Evolutionary conservation across 768 basidiomycete species (phyloP), one percentile per base, ranked within the genome.

Genomic region (Psilocybe cyanescens): DNA sequence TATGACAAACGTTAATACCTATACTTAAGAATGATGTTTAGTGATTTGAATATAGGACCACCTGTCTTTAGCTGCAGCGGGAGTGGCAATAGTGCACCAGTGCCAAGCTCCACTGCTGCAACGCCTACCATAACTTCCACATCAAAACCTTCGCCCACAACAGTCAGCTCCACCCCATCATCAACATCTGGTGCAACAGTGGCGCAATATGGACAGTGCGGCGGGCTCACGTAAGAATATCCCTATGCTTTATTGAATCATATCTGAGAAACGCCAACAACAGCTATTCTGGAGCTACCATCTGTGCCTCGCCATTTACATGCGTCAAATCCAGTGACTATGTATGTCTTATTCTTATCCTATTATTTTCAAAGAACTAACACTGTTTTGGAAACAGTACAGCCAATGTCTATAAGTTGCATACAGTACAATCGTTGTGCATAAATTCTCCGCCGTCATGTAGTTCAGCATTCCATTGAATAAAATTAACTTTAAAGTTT

Each of bases 131-230:
- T 49, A 8, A 17, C 57, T 9, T 48, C 57, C 24, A 35, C 45
- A 3, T 47, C 55, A 17, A 57, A 57, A 39, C 58, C 58, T 9
- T 29, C 59, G n/a, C 31, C 59, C 3, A 46, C 53, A 0, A 14
- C 44, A 16, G 29, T 50, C 61, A 41, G 48, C n/a, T 37, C 56
- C 2, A 45, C 70, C 16, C 37, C 72, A 12, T 44, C 71, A 7
- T 50, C 71, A 6, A 55, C 66, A 4, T 55, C 65, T 30, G 51
- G 62, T 5, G 74, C 71, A 6, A 75, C 75, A 33, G 79, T 76
- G 17, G 68, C 72, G 3, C 78, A 80, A 7, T 83, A 75, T 30
- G 81, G 75, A 3, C 79, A 81, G 61, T 80, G 80, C 44, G 79
- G 80, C 45, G 80, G 80, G n/a, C 55, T 63, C 74, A 75, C 61